Evolutionary conservation across 345 rosid species (phyloP), one percentile per base, ranked within the genome.

Genomic region (Orychophragmus violaceus): DNA sequence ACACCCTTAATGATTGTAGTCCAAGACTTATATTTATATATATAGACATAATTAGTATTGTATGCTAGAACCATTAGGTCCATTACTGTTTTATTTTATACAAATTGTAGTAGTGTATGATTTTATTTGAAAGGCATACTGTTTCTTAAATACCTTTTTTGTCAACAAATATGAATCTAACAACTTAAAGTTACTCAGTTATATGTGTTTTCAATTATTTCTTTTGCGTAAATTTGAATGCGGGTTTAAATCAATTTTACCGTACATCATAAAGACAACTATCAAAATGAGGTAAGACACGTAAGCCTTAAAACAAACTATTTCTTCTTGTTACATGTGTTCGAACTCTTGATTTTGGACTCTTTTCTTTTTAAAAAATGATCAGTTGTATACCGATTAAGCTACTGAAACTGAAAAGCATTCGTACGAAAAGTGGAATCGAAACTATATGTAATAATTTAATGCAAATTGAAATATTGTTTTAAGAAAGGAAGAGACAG

Each of bases 401-500:
- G n/a, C n/a, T n/a, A n/a, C 8, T 28, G 8, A 28, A 28, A 28
- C 30, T 28, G 30, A 6, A 28, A 28, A 27, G 29, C 6, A 27
- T 27, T 27, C 13, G 13, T 52, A 23, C 30, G 25, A 17, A 32
- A 55, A 30, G 9, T 30, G 28, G 39, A 60, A 8, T 50, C 44
- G 1, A 36, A 25, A 32, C 12, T 1, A 54, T 19, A 54, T 16
- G 30, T 30, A 10, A 36, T 10, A 32, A 32, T 32, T 8, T 32
- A 32, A 30, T n/a, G 36, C 36, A 32, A 8, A 32, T 8, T 8
- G 36, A 32, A 32, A 32, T 30, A 30, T 16, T 41, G 4, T 32
- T 52, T 13, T 17, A 7, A 52, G 39, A 23, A 44, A 62, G 3
- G 75, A 54, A 42, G 63, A 71, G 64, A 71, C 75, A 62, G 3